Base-by-base conservation (phyloP, 805 yeast species). In the Millerago galiae region DNA sequence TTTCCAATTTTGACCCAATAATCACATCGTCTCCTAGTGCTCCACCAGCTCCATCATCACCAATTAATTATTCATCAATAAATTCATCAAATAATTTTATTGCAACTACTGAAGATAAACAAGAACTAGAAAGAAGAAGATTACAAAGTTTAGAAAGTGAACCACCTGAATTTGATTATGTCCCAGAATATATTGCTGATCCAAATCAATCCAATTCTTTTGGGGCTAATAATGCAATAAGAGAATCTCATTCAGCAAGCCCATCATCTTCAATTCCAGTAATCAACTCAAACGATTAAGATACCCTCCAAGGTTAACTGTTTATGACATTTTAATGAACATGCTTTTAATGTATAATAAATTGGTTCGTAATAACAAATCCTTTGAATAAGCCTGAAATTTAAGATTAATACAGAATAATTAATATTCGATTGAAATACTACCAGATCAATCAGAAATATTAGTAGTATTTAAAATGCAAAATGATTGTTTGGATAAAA, bases 81-180 rank as follows among this genome's bases (percentile, higher is more conserved):
- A 3, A 32, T 8, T 32, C 35, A 32, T 8, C 35, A 2, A 11
- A 10, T 31, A 15, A 15, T 31, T 29, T 16, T 14, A 14, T 14
- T 29, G 4, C 15, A 14, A 8, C 32, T 8, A 17, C 17, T 28
- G 45, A 42, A 13, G 74, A 70, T 51, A 71, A 71, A 50, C 59
- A 55, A 13, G 76, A 71, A 44, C 38, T 63, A 27, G 74, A 70
- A 48, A 59, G 62, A 41, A 39, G 46, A 40, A 57, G 72, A 42
- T 48, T 71, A 31, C 53, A 60, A 41, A 55, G 49, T n/a, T 34
- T 67, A 42, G 73, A 70, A 43, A 67, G 71, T 40, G 71, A 63
- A 15, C 75, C 76, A 8, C 68, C 70, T 1, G 52, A 54, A 40
- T 55, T 55, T 35, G 59, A 56, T 41, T 54, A 53, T 28, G 56